Percentiles rank a stretch among this genome's conserved stretches.
These are phyloP conservation scores for Dactylellina sp. DNA, from an alignment of 2,329 filamentous ascomycete species.

Conservation along the genomic window DNA sequence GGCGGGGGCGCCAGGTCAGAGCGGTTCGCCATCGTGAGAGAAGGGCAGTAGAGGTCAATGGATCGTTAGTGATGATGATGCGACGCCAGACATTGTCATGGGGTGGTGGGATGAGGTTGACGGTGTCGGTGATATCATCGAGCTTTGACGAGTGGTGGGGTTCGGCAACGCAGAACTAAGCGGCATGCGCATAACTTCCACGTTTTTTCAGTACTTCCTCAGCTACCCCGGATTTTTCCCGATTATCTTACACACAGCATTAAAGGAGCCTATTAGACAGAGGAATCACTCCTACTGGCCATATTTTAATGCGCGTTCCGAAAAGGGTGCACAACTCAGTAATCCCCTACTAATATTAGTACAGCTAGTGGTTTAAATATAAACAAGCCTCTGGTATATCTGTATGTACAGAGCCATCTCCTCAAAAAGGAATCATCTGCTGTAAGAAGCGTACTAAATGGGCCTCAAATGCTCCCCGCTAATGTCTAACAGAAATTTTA, in stretches of 20 bases:
- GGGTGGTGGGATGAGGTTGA: constrained; percentile 26
- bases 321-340: neutral
- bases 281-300: neutral
- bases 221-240: constrained; percentile 31
- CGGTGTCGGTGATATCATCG: constrained; percentile 33
- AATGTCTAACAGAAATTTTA: constrained; percentile 15
- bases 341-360: neutral
- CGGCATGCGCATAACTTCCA: constrained; percentile 14
- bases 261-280: neutral
- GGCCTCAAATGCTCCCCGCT: constrained; percentile 13
- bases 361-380: neutral
- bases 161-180: constrained; percentile 25
- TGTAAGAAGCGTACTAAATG: constrained; percentile 13
- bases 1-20: neutral
- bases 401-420: constrained; percentile 28
- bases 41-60: constrained; percentile 14
- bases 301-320: neutral
- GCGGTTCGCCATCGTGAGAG: constrained; percentile 3
- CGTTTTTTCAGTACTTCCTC: constrained; percentile 1
- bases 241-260: constrained; percentile 6
- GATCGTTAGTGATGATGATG: constrained; percentile 4
- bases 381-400: neutral
- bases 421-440: neutral
- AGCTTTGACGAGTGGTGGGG: neutral
- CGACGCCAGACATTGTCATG: neutral